Base-by-base conservation (phyloP, 495 filamentous ascomycete genomes). In the Penicillium lagena region DNA sequence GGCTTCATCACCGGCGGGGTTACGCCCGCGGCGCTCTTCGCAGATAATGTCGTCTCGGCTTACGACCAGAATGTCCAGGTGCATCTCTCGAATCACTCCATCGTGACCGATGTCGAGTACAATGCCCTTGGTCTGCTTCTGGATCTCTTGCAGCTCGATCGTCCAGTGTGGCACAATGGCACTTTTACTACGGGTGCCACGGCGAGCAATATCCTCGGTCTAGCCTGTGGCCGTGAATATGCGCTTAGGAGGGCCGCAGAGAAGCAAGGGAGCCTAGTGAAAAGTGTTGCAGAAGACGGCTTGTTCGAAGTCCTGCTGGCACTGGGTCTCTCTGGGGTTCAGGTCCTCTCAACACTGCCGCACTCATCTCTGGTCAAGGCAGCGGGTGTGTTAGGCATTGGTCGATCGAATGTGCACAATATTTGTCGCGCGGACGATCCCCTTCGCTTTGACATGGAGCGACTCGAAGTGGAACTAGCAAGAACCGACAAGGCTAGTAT, bases 181-280 rank as follows among this genome's bases (percentile, higher is more conserved):
- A 90, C 81, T 0, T 93, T 96, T 52, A 95, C 89, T 1, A 97
- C 90, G 0, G 90, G 91, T 1, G 90, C 87, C 1, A 96, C 91
- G 2, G 87, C 77, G 4, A 85, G 83, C 47, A 97, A 96, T 63
- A 74, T 94, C 30, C 62, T 96, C 1, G 90, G 89, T 0, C 63
- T 95, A 13, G 86, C 86, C 6, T 89, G 81, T 55, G 89, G 78
- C 7, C 70, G 90, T 15, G 88, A 94, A 59, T 77, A 67, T 29
- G 70, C 86, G 7, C 48, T 94, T 13, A 56, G 68, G 32, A 43
- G 56, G 33, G 75, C 70, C 4, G 66, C 68, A 0, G 36, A 57
- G 32, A 59, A 54, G 32, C 57, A 59, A 13, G 59, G 64, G 7
- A 57, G 71, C 31, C 28, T 71, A 5, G 43, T 62, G 0, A 48